A percentile compares a stretch with the other conserved stretches of the same genome.
Conservation (phyloP, 1,284 basidiomycete genomes). For the Fomitopsis palustris region DNA sequence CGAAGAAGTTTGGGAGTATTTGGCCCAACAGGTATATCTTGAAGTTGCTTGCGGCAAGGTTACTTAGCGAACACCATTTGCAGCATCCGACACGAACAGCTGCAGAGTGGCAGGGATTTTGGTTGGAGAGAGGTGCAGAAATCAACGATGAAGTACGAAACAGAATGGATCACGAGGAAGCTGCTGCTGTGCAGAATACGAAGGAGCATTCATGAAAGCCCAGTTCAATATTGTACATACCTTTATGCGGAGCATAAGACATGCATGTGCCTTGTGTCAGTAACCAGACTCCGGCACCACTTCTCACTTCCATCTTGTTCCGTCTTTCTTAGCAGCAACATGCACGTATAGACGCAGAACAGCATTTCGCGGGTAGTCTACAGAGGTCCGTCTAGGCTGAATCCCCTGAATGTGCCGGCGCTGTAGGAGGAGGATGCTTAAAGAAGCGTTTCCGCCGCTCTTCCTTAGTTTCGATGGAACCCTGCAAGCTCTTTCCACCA, state of each 20-base stretch:
- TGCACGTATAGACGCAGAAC: neutral
- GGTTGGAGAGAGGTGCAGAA: conserved; percentile 39
- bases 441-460: conserved; percentile 72
- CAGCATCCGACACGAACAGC: conserved; percentile 47
- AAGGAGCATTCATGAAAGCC: neutral
- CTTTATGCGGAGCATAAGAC: too few species aligned
- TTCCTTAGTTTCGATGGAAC: conserved; percentile 44
- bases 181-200: neutral
- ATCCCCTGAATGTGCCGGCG: conserved; percentile 20
- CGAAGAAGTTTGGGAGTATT: conserved; percentile 42
- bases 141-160: conserved; percentile 31
- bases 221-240: neutral
- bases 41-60: neutral
- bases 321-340: neutral
- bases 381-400: conserved; percentile 22
- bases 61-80: neutral
- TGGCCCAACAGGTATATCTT: conserved; percentile 24
- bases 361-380: conserved; percentile 10
- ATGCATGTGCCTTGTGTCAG: neutral
- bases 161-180: conserved; percentile 2
- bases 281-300: neutral
- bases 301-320: neutral
- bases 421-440: conserved; percentile 47
- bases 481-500: conserved; percentile 59
- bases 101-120: conserved; percentile 54